Percentiles rank a stretch among this genome's conserved stretches.
Evolutionary conservation across 2,329 filamentous ascomycete species (phyloP).

Genomic region (Emergomyces pasteurianus): DNA sequence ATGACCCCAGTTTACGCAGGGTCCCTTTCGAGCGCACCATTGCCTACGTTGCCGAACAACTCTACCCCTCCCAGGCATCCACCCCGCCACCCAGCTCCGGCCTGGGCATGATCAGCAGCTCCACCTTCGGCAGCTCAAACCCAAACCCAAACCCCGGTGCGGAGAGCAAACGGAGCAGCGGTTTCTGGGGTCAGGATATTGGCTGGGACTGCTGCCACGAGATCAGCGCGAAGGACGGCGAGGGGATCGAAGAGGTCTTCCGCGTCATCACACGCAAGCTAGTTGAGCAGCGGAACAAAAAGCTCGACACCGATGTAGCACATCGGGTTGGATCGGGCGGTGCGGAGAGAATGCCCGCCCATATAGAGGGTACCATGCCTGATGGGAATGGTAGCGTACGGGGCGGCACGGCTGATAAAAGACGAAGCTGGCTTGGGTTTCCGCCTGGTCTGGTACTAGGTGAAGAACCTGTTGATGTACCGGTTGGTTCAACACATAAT

Average conservation of each 20-base stretch:
- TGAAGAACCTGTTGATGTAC: constrained; percentile 19
- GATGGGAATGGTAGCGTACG: constrained; percentile 48
- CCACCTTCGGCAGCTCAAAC: constrained; percentile 16
- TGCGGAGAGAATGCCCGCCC: constrained; percentile 24
- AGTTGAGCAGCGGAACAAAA: constrained; percentile 56
- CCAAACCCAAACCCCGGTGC: constrained; percentile 20
- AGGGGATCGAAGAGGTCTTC: constrained; percentile 95
- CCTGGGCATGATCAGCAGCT: constrained; percentile 23
- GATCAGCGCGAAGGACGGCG: constrained; percentile 84
- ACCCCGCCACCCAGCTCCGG: constrained; percentile 57
- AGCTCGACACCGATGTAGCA: constrained; percentile 39
- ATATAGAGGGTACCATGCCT: constrained; percentile 35
- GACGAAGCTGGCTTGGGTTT: constrained; percentile 55
- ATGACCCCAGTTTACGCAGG: constrained; percentile 64
- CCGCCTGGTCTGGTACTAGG: constrained; percentile 34
- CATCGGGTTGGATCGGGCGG: constrained; percentile 38
- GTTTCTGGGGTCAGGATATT: constrained; percentile 72
- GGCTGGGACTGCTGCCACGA: constrained; percentile 98
- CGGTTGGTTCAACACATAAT: constrained; percentile 22
- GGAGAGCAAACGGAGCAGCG: constrained; percentile 36
- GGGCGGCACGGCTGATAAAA: constrained; percentile 46
- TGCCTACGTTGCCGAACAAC: constrained; percentile 85
- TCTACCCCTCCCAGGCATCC: constrained; percentile 57
- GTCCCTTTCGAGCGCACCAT: constrained; percentile 94
- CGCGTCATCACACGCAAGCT: constrained; percentile 76